Percentiles rank a stretch among this genome's conserved stretches.
These are phyloP conservation scores for Argentina anserina DNA, from an alignment of 306 rosid species.

Conservation along the genomic window DNA sequence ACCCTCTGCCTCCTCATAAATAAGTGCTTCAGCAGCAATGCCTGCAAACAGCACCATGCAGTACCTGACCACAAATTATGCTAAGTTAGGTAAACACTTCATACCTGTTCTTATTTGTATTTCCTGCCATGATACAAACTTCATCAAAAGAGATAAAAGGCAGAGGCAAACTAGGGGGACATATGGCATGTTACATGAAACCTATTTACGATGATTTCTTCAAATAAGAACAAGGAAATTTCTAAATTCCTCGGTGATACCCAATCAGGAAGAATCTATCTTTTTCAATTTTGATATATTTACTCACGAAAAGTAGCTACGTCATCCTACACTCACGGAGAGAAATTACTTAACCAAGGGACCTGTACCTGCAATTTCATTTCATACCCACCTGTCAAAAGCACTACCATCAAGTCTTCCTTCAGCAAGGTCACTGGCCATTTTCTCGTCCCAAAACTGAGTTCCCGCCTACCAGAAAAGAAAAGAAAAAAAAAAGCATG, in stretches of 20 bases:
- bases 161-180: not conserved
- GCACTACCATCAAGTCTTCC: constrained; percentile 81
- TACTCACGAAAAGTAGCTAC: not conserved
- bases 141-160: not conserved
- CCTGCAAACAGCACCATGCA: constrained; percentile 98
- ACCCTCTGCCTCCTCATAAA: constrained; percentile 95
- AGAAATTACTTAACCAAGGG: not conserved
- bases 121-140: not conserved
- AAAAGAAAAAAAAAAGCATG: not conserved
- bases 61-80: constrained; percentile 47
- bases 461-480: constrained; percentile 69
- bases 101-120: not conserved
- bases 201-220: not conserved
- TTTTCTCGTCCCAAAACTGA: constrained; percentile 96
- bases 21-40: constrained; percentile 93
- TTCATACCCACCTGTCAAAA: constrained; percentile 75
- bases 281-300: not conserved
- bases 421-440: constrained; percentile 76
- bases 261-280: not conserved
- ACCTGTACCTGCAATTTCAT: constrained; percentile 10
- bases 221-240: not conserved
- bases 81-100: not conserved
- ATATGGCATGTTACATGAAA: not conserved
- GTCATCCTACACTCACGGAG: not conserved
- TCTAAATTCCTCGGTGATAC: not conserved